Base-by-base conservation (phyloP, 2,329 filamentous ascomycete species). In the Rhynchosporium agropyri region DNA sequence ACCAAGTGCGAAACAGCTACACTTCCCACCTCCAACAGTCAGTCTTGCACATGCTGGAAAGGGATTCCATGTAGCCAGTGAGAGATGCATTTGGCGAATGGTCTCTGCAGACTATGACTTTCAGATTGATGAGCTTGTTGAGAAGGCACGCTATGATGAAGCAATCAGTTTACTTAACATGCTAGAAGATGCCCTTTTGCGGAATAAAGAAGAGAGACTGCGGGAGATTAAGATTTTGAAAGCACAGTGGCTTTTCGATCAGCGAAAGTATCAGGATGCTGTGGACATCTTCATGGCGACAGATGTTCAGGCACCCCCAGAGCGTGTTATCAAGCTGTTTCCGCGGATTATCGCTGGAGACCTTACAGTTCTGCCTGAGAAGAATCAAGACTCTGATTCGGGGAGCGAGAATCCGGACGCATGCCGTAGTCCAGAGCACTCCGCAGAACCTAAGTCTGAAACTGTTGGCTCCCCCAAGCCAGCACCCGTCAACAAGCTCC, bases 1-100 rank as follows among this genome's bases (percentile, higher is more conserved):
- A 10, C 90, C 91, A 0, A 91, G 89, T 13, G 94, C 94, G 1
- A 90, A 85, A 38, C 88, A 93, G 65, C 80, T 99, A 62, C 92
- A 98, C 75, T 95, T 98, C 31, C 92, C 93, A 0, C 92, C 96
- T 56, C 93, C 94, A 0, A 96, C 92, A 26, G 89, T 94, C 67
- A 97, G 94, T 72, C 80, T 99, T n/a, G 91, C 94, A 0, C 95
- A 99, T 77, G 93, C 92, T 0, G 95, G 91, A 3, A 99, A 99
- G 75, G 94, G 93, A 0, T 99, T 99, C 71, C 84, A 98, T 63
- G 92, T 98, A 58, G 89, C 89, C 26, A 97, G 94, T 73, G 95
- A 98, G 61, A 84, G 95, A 50, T 89, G 84, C 40, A 90, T 99
- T 43, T 99, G 95, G 95, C 89, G 95, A 70, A 98, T 99, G 95